A percentile compares a stretch with the other conserved stretches of the same genome.
phyloP scores from a whole-genome alignment of 768 basidiomycete genomes.

The Leccinum imitatum region DNA sequence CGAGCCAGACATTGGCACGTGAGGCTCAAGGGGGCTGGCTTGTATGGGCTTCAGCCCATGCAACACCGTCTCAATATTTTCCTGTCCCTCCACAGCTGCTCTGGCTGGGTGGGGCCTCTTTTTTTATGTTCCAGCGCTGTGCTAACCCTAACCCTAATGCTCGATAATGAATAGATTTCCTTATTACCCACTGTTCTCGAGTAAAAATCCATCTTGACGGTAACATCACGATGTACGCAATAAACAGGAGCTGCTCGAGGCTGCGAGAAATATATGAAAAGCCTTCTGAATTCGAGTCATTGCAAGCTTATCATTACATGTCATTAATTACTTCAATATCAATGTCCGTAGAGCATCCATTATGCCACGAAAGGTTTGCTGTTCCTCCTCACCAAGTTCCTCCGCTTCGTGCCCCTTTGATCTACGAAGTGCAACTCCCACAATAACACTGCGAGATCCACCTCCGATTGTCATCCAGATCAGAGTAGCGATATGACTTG shows the following conservation, averaged over 20 bases:
- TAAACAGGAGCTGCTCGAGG: too few relatives aligned
- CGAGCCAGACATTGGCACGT: too few relatives aligned
- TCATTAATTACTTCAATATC: constrained; percentile 29
- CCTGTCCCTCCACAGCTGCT: constrained; percentile 62
- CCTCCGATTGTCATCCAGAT: constrained; percentile 61
- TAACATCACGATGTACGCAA: too few relatives aligned
- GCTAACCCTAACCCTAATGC: constrained; percentile 31
- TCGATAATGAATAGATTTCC: too few relatives aligned
- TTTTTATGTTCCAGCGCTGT: constrained; percentile 16
- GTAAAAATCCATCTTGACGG: too few relatives aligned
- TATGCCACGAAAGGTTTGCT: constrained; percentile 45
- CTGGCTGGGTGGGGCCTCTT: constrained; percentile 49
- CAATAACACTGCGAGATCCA: constrained; percentile 59
- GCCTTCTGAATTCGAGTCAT: too few relatives aligned
- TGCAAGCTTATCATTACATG: too few relatives aligned
- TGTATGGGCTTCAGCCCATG: constrained; percentile 68
- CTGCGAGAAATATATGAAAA: too few relatives aligned
- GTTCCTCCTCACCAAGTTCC: constrained; percentile 40
- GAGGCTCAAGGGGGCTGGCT: constrained; percentile 20
- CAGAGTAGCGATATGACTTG: constrained; percentile 83
- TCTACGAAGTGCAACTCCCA: constrained; percentile 69
- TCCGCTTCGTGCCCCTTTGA: constrained; percentile 25
- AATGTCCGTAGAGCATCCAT: constrained; percentile 45
- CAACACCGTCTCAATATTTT: constrained; percentile 74
- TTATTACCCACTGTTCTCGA: too few relatives aligned